Evolutionary conservation across 768 basidiomycete genomes (phyloP).

Genomic region (Pisolithus albus): DNA sequence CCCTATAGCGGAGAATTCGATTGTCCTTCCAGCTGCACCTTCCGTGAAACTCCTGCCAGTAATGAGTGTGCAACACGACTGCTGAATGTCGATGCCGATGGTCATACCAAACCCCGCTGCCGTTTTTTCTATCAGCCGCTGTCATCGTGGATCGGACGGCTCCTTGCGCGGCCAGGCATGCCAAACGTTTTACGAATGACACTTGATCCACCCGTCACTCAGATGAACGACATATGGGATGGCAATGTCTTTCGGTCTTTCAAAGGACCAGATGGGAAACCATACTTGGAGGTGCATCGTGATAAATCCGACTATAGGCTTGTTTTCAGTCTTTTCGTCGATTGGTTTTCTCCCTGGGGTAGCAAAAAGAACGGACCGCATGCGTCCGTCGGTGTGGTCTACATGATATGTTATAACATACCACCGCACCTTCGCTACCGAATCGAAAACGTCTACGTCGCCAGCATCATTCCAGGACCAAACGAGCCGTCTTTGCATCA

Average conservation of each 20-base stretch:
- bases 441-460: constrained; percentile 32
- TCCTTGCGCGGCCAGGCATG: constrained; percentile 20
- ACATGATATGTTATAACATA: constrained; percentile 29
- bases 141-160: constrained; percentile 19
- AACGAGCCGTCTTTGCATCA: constrained; percentile 23
- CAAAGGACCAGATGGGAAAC: constrained; percentile 21
- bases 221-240: constrained; percentile 23
- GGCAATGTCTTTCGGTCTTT: constrained; percentile 18
- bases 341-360: constrained; percentile 32
- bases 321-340: constrained; percentile 26
- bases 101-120: background rate
- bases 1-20: no score
- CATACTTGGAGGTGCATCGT: constrained; percentile 10
- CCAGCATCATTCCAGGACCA: constrained; percentile 9
- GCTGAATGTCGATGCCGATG: background rate
- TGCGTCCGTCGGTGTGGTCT: constrained; percentile 21
- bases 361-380: constrained; percentile 28
- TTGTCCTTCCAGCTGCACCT: no score
- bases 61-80: constrained; percentile 4
- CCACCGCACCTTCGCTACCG: constrained; percentile 19
- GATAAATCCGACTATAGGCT: constrained; percentile 16
- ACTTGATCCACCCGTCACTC: background rate
- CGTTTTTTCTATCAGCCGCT: constrained; percentile 22
- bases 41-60: constrained; percentile 11
- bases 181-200: constrained; percentile 1